A percentile compares a stretch with the other conserved stretches of the same genome.
Conservation (phyloP, 352 stramenopile genomes). For the Pythium aquatile region DNA sequence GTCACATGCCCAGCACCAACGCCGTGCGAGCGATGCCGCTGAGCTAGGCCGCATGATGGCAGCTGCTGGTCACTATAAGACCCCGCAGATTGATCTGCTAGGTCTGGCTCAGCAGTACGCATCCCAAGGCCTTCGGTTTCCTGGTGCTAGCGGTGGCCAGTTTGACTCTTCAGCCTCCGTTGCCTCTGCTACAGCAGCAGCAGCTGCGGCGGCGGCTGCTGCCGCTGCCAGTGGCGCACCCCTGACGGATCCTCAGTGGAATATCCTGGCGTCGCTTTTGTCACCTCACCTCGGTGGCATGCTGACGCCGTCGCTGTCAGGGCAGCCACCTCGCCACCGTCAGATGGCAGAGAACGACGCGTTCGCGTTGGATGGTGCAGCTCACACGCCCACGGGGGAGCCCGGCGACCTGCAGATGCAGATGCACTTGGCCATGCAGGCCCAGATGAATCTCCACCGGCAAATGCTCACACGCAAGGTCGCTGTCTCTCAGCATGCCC, state of each 20-base stretch:
- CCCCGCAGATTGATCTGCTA: conserved; percentile 9
- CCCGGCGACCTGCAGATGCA: conserved; percentile 68
- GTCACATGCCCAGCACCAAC: background rate
- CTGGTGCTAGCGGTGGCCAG: conserved; percentile 1
- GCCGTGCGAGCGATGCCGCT: background rate
- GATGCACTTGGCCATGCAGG: conserved; percentile 87
- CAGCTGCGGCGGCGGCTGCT: conserved; percentile 18
- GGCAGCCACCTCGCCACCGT: conserved; percentile 15
- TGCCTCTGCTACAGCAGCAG: conserved; percentile 17
- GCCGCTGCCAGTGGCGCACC: conserved; percentile 22
- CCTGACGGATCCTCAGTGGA: conserved; percentile 74
- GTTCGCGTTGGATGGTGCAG: conserved; percentile 58
- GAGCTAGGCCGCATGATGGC: conserved; percentile 3
- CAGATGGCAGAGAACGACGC: conserved; percentile 29
- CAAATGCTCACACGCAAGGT: conserved; percentile 85
- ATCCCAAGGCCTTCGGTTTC: conserved; percentile 9
- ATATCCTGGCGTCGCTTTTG: conserved; percentile 72
- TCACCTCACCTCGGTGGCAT: conserved; percentile 52
- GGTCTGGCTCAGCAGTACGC: conserved; percentile 25
- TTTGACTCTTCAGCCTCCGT: conserved; percentile 12
- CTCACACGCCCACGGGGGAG: conserved; percentile 48
- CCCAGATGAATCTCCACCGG: conserved; percentile 85
- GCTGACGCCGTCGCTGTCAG: conserved; percentile 1
- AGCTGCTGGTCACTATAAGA: background rate
- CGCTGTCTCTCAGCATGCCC: conserved; percentile 65